Evolutionary conservation across 2,329 filamentous ascomycete genomes (phyloP).

Genomic region (Colletotrichum plurivorum): DNA sequence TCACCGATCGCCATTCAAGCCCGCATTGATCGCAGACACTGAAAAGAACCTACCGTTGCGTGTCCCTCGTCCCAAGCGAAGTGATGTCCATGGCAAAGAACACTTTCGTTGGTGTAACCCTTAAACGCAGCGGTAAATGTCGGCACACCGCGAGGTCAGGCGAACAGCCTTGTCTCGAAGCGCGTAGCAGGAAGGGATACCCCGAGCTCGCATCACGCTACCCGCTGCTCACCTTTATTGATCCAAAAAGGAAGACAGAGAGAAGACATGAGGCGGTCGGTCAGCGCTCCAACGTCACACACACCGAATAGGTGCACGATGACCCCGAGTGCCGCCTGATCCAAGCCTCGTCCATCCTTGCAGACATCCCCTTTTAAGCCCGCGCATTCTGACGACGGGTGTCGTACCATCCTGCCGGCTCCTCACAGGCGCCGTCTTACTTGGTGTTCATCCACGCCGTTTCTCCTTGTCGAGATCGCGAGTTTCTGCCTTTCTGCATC

Average conservation of each 20-base stretch:
- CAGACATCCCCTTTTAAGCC: slow-evolving; percentile 2
- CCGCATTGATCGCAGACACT: too few species aligned
- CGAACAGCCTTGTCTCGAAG: slow-evolving; percentile 30
- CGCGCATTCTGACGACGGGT: slow-evolving; percentile 7
- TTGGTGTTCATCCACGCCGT: too few species aligned
- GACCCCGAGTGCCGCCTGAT: slow-evolving; percentile 27
- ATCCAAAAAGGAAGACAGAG: not conserved
- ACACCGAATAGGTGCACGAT: slow-evolving; percentile 20
- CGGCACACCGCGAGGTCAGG: slow-evolving; percentile 28
- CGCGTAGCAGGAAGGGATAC: slow-evolving; percentile 22
- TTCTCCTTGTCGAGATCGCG: not conserved
- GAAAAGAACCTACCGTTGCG: too few species aligned
- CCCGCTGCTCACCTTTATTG: slow-evolving; percentile 7
- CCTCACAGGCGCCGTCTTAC: not conserved
- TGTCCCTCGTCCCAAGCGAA: too few species aligned
- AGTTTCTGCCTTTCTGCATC: slow-evolving; percentile 21
- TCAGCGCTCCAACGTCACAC: slow-evolving; percentile 7
- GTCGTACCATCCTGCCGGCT: slow-evolving; percentile 17
- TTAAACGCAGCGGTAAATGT: not conserved
- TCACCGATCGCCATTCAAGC: too few species aligned
- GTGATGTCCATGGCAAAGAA: too few species aligned
- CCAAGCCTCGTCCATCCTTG: slow-evolving; percentile 32
- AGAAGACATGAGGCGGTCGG: not conserved
- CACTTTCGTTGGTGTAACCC: too few species aligned
- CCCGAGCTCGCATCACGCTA: slow-evolving; percentile 35